Percentiles rank a stretch among this genome's conserved stretches.
Conservation (phyloP, 192 early-diverging fungal species). For the Polychytrium aggregatum region DNA sequence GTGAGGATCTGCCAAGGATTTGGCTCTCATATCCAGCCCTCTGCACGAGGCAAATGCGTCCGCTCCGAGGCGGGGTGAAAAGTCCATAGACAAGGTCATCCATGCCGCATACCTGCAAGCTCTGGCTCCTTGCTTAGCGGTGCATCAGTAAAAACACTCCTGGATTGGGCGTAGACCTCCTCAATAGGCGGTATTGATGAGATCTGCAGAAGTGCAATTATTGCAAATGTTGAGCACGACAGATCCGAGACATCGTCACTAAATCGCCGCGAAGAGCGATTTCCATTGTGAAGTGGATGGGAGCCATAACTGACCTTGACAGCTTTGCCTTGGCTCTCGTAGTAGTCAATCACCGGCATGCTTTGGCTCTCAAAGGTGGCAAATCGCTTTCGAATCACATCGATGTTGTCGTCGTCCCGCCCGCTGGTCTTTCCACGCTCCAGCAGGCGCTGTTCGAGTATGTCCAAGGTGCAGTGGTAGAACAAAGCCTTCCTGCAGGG, state of each 20-base stretch:
- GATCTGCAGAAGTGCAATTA: slow-evolving; percentile 11
- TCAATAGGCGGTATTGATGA: slow-evolving; percentile 11
- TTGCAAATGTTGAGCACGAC: not conserved
- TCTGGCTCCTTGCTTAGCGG: too few species aligned
- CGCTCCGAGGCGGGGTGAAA: too few species aligned
- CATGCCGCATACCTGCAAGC: too few species aligned
- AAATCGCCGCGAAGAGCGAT: not conserved
- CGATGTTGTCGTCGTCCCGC: slow-evolving; percentile 43
- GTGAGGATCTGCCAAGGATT: too few species aligned
- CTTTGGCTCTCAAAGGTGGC: slow-evolving; percentile 31
- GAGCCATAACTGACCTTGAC: slow-evolving; percentile 12
- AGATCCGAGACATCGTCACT: not conserved
- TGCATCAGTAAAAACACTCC: too few species aligned
- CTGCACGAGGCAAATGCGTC: too few species aligned
- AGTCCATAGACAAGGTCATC: too few species aligned
- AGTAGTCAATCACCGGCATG: slow-evolving; percentile 38
- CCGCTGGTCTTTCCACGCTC: slow-evolving; percentile 43
- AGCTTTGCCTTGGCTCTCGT: slow-evolving; percentile 14
- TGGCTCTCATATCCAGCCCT: too few species aligned
- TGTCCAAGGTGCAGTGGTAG: slow-evolving; percentile 36
- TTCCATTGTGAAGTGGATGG: not conserved
- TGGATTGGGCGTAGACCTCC: too few species aligned
- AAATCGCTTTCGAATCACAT: slow-evolving; percentile 43
- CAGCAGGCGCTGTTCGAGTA: slow-evolving; percentile 34
- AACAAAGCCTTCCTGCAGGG: slow-evolving; percentile 18